phyloP scores from a whole-genome alignment of 2,329 filamentous ascomycete genomes.

The Tolypocladium album region DNA sequence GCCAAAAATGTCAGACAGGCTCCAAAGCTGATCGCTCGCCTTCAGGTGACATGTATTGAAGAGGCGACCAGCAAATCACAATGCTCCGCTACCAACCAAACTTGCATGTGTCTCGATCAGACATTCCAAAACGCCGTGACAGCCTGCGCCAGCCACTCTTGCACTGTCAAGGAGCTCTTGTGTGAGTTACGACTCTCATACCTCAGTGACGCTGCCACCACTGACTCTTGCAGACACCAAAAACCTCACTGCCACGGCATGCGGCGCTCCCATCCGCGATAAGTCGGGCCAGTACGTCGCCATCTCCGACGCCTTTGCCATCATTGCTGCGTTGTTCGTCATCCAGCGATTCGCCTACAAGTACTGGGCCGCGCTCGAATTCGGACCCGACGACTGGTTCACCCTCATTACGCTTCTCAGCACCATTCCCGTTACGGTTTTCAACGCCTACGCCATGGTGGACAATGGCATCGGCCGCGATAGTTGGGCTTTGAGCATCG shows the following conservation, averaged over 20 bases:
- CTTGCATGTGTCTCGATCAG: conserved; percentile 20
- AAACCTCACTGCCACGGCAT: conserved; percentile 12
- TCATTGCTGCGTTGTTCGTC: conserved; percentile 28
- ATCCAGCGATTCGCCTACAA: conserved; percentile 28
- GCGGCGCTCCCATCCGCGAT: conserved; percentile 14
- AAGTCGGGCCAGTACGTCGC: conserved; percentile 21
- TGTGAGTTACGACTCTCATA: conserved; percentile 11
- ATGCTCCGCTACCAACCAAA: conserved; percentile 15
- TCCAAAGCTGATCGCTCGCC: background rate
- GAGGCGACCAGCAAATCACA: conserved; percentile 12
- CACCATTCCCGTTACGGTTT: conserved; percentile 18
- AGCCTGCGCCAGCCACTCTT: conserved; percentile 14
- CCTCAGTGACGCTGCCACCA: background rate
- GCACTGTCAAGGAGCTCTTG: conserved; percentile 18
- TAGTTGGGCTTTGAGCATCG: conserved; percentile 34
- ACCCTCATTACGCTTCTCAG: conserved; percentile 16
- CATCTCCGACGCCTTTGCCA: conserved; percentile 20
- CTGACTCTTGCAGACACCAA: conserved; percentile 9
- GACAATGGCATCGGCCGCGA: conserved; percentile 37
- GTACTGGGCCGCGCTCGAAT: conserved; percentile 19
- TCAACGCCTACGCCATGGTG: conserved; percentile 18
- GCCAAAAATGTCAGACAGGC: background rate
- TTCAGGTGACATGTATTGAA: conserved; percentile 11
- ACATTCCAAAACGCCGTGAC: conserved; percentile 13
- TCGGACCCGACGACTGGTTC: conserved; percentile 28